Evolutionary conservation across 2,329 filamentous ascomycete genomes (phyloP).

Genomic region (Aspergillus felis): DNA sequence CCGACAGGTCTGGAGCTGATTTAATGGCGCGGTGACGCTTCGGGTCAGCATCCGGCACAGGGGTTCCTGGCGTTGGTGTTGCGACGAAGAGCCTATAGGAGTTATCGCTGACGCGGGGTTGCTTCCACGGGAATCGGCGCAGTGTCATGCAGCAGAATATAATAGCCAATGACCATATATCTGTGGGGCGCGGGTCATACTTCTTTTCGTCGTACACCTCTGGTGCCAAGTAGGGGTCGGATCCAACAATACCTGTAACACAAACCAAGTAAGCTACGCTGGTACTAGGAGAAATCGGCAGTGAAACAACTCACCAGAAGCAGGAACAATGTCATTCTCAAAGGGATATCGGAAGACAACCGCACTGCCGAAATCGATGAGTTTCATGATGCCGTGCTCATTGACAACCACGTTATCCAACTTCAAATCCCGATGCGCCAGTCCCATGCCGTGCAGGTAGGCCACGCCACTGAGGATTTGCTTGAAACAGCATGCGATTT

Average conservation of each 20-base stretch:
- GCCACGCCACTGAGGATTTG: conserved; percentile 94
- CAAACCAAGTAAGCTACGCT: conserved; percentile 8
- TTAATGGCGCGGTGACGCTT: conserved; percentile 32
- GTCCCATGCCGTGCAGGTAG: conserved; percentile 89
- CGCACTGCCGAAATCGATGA: conserved; percentile 97
- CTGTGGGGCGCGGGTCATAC: conserved; percentile 89
- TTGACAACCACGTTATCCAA: conserved; percentile 98
- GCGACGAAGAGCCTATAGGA: conserved; percentile 92
- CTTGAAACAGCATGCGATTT: conserved; percentile 85
- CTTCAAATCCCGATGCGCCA: conserved; percentile 93
- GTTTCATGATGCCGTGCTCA: conserved; percentile 95
- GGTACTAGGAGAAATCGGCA: background rate
- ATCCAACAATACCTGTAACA: conserved; percentile 66
- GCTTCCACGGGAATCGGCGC: conserved; percentile 93
- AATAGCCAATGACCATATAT: conserved; percentile 97
- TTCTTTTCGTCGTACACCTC: conserved; percentile 93
- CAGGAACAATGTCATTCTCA: conserved; percentile 78
- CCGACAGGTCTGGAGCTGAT: conserved; percentile 33
- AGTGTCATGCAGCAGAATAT: conserved; percentile 99
- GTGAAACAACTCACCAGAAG: conserved; percentile 61
- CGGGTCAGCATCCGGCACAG: conserved; percentile 39
- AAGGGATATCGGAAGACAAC: conserved; percentile 98
- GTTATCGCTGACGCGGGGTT: conserved; percentile 85
- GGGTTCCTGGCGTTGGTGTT: conserved; percentile 68
- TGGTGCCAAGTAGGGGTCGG: conserved; percentile 92